These are phyloP conservation scores for Verticillium dahliae DNA, from an alignment of 2,329 filamentous ascomycete species.

Conservation along the genomic window DNA sequence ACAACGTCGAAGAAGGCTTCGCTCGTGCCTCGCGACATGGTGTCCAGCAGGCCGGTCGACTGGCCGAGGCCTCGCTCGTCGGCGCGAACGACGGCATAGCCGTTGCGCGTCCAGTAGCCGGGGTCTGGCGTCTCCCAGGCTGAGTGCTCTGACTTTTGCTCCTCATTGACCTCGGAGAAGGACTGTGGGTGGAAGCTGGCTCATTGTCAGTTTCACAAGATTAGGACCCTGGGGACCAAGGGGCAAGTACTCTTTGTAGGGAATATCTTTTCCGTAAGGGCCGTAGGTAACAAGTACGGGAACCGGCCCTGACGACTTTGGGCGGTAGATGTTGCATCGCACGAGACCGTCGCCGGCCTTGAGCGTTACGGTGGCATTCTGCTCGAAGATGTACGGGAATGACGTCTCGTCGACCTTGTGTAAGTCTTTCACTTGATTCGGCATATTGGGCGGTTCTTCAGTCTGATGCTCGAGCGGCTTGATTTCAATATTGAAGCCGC, in stretches of 20 bases:
- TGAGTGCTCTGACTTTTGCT: constrained; percentile 46
- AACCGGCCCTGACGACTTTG: constrained; percentile 19
- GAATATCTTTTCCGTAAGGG: constrained; percentile 68
- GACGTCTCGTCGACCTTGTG: constrained; percentile 19
- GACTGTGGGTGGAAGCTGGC: constrained; percentile 29
- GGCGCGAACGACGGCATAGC: constrained; percentile 48
- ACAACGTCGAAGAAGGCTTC: constrained; percentile 42
- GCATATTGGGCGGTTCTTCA: constrained; percentile 13
- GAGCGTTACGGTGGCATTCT: constrained; percentile 25
- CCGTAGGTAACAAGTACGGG: constrained; percentile 67
- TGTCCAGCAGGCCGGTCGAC: constrained; percentile 38
- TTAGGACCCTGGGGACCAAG: no score
- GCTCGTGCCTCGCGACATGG: constrained; percentile 40
- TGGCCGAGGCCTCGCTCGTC: constrained; percentile 43
- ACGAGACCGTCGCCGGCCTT: constrained; percentile 22
- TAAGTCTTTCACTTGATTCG: constrained; percentile 21
- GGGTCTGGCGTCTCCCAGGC: constrained; percentile 56
- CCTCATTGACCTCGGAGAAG: constrained; percentile 43
- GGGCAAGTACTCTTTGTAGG: constrained; percentile 41
- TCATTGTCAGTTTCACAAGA: neutral
- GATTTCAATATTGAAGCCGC: no score
- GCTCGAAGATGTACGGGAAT: constrained; percentile 33
- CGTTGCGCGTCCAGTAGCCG: constrained; percentile 46
- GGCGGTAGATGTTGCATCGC: constrained; percentile 31
- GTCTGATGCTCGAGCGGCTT: neutral